Conservation (phyloP, 2,329 filamentous ascomycete species). For the Domatiomyces catenatus region DNA sequence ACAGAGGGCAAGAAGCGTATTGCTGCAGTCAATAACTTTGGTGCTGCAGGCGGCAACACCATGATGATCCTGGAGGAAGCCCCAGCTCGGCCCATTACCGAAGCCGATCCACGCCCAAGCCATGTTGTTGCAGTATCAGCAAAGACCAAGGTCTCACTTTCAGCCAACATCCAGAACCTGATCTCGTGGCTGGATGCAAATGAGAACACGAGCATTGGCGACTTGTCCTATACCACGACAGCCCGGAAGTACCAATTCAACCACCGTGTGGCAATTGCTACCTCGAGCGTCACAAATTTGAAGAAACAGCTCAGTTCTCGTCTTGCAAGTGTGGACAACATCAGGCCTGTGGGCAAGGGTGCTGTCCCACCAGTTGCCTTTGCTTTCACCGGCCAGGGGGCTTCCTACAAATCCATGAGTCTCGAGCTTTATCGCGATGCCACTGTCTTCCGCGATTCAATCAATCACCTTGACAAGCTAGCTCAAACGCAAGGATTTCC, state of each 20-base stretch:
- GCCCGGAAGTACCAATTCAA: slow-evolving; percentile 29
- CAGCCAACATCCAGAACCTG: neutral
- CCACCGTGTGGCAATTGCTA: slow-evolving; percentile 19
- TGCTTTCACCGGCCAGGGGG: slow-evolving; percentile 27
- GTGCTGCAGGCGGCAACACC: slow-evolving; percentile 55
- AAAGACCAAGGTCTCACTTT: neutral
- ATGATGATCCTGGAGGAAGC: slow-evolving; percentile 28
- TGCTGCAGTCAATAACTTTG: slow-evolving; percentile 49
- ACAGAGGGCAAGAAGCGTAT: slow-evolving; percentile 24
- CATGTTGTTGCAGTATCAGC: neutral
- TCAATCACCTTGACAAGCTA: slow-evolving; percentile 23
- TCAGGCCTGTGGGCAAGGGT: neutral
- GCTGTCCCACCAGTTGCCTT: slow-evolving; percentile 22
- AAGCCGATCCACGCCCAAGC: neutral
- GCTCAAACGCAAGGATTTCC: slow-evolving; percentile 18
- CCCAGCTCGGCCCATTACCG: neutral
- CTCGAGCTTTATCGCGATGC: slow-evolving; percentile 19
- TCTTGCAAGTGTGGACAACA: neutral
- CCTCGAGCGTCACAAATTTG: slow-evolving; percentile 15
- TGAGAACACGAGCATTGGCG: neutral
- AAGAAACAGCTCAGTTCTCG: slow-evolving; percentile 9
- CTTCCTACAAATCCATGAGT: slow-evolving; percentile 18
- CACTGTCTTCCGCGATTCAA: slow-evolving; percentile 19
- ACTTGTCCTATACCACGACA: slow-evolving; percentile 2
- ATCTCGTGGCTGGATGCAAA: neutral